Percentiles rank a stretch among this genome's conserved stretches.
Evolutionary conservation across 805 yeast species (phyloP).

Genomic region (Starmerella stellata): DNA sequence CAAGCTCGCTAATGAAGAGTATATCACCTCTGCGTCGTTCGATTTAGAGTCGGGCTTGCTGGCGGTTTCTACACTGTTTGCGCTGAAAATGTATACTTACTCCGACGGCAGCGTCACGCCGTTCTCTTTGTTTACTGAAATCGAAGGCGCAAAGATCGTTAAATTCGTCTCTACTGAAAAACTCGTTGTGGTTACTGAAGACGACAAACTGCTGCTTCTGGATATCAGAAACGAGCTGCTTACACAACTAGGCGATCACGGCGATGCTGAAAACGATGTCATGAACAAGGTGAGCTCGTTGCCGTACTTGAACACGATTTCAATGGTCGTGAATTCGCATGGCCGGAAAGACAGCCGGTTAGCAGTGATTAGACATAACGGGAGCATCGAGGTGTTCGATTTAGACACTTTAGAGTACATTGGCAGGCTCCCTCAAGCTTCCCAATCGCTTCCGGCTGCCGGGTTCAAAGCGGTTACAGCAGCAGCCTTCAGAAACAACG

Average conservation of each 20-base stretch:
- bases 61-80: constrained; percentile 51
- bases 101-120: constrained; percentile 27
- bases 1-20: constrained; percentile 36
- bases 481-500: constrained; percentile 34
- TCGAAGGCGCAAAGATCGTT: neutral
- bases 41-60: constrained; percentile 48
- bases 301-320: constrained; percentile 35
- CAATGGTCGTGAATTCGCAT: constrained; percentile 33
- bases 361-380: constrained; percentile 46
- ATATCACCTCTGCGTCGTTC: constrained; percentile 48
- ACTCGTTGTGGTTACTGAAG: constrained; percentile 9
- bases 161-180: constrained; percentile 5
- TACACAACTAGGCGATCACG: constrained; percentile 11
- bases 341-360: constrained; percentile 31
- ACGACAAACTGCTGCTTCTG: constrained; percentile 15
- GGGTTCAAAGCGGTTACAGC: constrained; percentile 44
- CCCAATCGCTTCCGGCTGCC: constrained; percentile 34
- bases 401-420: constrained; percentile 5
- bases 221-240: constrained; percentile 18
- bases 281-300: constrained; percentile 16
- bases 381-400: constrained; percentile 39
- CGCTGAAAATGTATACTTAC: constrained; percentile 52
- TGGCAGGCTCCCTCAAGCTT: constrained; percentile 14
- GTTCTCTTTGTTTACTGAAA: neutral
- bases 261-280: neutral